Conservation (phyloP, 495 filamentous ascomycete genomes). For the Hypoxylon perforatum region DNA sequence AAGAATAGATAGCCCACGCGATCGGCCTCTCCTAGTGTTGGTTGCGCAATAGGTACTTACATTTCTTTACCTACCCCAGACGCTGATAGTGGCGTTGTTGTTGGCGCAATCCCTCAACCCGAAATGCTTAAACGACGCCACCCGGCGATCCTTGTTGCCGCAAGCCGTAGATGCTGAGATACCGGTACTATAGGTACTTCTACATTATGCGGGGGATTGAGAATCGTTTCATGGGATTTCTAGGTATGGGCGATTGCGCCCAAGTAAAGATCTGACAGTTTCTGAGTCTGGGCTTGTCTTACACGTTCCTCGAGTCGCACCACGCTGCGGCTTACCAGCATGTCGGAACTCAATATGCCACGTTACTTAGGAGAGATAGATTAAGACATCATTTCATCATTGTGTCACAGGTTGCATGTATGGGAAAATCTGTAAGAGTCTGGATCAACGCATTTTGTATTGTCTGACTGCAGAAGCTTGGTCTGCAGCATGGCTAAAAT, state of each 20-base stretch:
- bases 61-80: no score
- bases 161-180: no score
- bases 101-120: constrained; percentile 8
- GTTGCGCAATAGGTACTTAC: no score
- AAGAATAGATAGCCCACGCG: constrained; percentile 9
- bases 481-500: background rate
- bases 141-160: constrained; percentile 20
- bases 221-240: background rate
- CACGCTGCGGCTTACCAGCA: background rate
- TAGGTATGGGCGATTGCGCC: constrained; percentile 3
- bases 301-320: constrained; percentile 2
- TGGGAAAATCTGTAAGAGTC: background rate
- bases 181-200: constrained; percentile 2
- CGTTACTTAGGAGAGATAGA: no score
- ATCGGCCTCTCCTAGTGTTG: constrained; percentile 3
- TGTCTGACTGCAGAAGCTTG: constrained; percentile 3
- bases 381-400: no score
- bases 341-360: background rate
- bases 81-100: constrained; percentile 7
- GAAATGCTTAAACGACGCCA: constrained; percentile 13
- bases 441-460: constrained; percentile 28
- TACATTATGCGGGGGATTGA: constrained; percentile 18
- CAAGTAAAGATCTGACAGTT: no score
- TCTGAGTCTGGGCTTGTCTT: background rate
- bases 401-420: background rate